These are phyloP conservation scores for Dorcoceras hygrometricum DNA, from an alignment of 257 asterid genomes.

Conservation along the genomic window DNA sequence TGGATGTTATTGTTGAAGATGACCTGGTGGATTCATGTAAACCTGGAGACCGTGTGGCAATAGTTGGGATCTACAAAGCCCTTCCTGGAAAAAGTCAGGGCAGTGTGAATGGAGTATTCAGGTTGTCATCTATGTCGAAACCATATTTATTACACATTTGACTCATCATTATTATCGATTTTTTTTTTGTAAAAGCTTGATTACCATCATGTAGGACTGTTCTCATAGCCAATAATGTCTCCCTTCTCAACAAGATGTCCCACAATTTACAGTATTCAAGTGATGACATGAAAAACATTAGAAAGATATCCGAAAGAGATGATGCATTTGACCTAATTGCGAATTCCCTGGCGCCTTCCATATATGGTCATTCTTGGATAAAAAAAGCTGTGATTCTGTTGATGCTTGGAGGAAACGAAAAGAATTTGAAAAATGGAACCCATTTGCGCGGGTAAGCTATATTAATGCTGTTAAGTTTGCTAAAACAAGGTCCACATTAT, in stretches of 20 bases:
- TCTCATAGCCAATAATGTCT: slow-evolving; percentile 83
- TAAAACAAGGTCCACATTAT: slow-evolving; percentile 4
- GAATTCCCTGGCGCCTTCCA: slow-evolving; percentile 92
- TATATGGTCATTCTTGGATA: slow-evolving; percentile 91
- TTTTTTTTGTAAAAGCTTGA: slow-evolving; percentile 6
- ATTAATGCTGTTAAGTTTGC: background rate
- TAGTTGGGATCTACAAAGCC: slow-evolving; percentile 95
- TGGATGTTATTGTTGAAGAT: slow-evolving; percentile 84
- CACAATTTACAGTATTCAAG: slow-evolving; percentile 62
- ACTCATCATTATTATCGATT: slow-evolving; percentile 12
- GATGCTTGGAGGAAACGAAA: slow-evolving; percentile 97
- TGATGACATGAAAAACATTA: slow-evolving; percentile 73
- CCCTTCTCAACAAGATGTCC: slow-evolving; percentile 84
- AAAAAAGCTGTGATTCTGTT: slow-evolving; percentile 84
- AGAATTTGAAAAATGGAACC: slow-evolving; percentile 92
- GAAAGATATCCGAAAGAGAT: slow-evolving; percentile 65
- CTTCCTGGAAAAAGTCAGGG: slow-evolving; percentile 91
- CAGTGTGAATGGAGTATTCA: slow-evolving; percentile 90
- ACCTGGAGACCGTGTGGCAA: slow-evolving; percentile 95
- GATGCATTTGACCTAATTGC: slow-evolving; percentile 82
- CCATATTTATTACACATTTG: slow-evolving; percentile 17
- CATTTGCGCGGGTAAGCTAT: slow-evolving; percentile 87
- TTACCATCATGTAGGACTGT: slow-evolving; percentile 64
- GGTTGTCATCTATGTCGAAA: slow-evolving; percentile 36
- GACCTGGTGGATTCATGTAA: slow-evolving; percentile 95